These are phyloP conservation scores for Blastocladiella britannica DNA, from an alignment of 192 early-diverging fungal species.

Conservation along the genomic window DNA sequence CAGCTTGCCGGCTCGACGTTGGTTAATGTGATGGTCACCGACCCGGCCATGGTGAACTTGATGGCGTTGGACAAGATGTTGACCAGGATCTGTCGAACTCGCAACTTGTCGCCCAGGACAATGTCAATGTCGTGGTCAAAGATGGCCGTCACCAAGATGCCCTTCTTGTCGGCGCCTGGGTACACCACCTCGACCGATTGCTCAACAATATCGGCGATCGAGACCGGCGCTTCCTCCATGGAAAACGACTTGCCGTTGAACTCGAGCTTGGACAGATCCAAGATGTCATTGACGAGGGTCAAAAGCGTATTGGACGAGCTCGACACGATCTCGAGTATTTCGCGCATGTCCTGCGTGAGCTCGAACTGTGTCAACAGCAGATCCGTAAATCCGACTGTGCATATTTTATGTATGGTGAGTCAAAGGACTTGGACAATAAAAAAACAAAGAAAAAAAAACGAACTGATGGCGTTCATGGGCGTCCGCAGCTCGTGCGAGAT, in stretches of 20 bases:
- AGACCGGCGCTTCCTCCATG: constrained; percentile 48
- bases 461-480: constrained; percentile 67
- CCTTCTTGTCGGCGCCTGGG: constrained; percentile 52
- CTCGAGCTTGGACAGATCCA: constrained; percentile 58
- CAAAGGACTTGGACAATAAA: background rate
- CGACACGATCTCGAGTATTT: constrained; percentile 59
- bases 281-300: constrained; percentile 61
- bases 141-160: constrained; percentile 38
- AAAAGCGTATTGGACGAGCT: constrained; percentile 46
- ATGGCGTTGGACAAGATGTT: constrained; percentile 31
- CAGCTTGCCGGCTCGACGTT: constrained; percentile 7
- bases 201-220: constrained; percentile 35
- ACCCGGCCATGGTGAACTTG: constrained; percentile 27
- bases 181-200: constrained; percentile 49
- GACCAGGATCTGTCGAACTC: constrained; percentile 27
- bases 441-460: too few relatives aligned
- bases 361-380: constrained; percentile 45
- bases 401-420: too few relatives aligned
- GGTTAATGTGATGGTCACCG: constrained; percentile 14
- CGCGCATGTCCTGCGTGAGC: constrained; percentile 55
- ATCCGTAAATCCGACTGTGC: constrained; percentile 51
- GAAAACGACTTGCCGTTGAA: constrained; percentile 17
- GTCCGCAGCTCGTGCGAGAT: constrained; percentile 69
- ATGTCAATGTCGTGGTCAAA: constrained; percentile 47
- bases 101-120: constrained; percentile 34